A percentile compares a stretch with the other conserved stretches of the same genome.
These are phyloP conservation scores for Posidonia australis DNA, from an alignment of 106 monocot species.

Conservation along the genomic window DNA sequence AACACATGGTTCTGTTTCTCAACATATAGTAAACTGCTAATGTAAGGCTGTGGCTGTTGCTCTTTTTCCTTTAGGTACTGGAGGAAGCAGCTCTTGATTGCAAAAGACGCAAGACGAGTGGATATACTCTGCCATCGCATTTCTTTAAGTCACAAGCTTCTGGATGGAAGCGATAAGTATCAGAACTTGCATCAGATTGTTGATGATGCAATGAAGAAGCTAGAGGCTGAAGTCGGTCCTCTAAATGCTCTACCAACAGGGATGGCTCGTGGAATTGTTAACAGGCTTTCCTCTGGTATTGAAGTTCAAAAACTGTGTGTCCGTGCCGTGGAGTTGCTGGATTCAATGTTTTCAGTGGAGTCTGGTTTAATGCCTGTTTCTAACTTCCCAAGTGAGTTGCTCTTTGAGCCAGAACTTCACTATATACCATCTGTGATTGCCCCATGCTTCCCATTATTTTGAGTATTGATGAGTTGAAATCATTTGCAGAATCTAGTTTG, in stretches of 20 bases:
- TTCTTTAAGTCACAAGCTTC: conserved; percentile 60
- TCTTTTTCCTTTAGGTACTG: conserved; percentile 38
- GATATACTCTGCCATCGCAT: conserved; percentile 73
- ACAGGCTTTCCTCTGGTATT: conserved; percentile 64
- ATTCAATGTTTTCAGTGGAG: conserved; percentile 21
- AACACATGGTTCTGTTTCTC: no score
- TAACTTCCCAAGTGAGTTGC: conserved; percentile 24
- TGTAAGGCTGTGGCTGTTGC: background rate
- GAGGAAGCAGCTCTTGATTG: conserved; percentile 77
- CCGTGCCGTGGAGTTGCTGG: conserved; percentile 32
- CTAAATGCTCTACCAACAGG: conserved; percentile 31
- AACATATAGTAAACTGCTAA: no score
- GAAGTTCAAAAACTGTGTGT: conserved; percentile 84
- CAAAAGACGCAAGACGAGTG: conserved; percentile 86
- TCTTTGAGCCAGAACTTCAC: background rate
- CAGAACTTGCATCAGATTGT: conserved; percentile 55
- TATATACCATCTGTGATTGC: background rate
- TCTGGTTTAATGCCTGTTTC: background rate
- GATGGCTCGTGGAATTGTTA: conserved; percentile 80
- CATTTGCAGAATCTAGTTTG: conserved; percentile 13
- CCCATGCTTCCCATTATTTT: background rate
- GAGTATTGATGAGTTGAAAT: background rate
- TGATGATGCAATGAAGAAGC: conserved; percentile 47
- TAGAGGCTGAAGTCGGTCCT: conserved; percentile 78
- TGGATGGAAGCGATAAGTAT: conserved; percentile 46